Evolutionary conservation across 2,329 filamentous ascomycete species (phyloP).

Genomic region (Fusarium coicis): DNA sequence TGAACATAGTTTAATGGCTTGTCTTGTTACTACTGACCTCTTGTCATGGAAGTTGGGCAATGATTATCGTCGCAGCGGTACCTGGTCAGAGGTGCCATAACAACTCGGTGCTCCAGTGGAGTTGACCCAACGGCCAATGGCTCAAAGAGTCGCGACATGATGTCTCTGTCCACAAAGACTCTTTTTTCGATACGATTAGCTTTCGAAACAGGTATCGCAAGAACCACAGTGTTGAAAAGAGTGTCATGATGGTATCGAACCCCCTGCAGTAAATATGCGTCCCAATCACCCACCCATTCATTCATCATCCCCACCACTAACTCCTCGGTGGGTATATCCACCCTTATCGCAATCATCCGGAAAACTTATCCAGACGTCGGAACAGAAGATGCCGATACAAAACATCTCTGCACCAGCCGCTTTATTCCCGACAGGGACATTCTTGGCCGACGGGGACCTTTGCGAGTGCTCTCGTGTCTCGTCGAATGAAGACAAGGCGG

Average conservation of each 20-base stretch:
- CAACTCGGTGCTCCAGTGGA: background rate
- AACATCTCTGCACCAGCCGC: accelerated
- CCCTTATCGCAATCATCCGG: background rate
- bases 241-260: background rate
- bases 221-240: background rate
- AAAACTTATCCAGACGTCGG: background rate
- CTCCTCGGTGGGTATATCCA: background rate
- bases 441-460: background rate
- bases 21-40: background rate
- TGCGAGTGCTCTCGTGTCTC: background rate
- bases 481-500: background rate
- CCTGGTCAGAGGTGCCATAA: background rate
- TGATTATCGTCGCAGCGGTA: background rate
- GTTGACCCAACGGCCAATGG: background rate
- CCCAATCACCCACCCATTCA: background rate
- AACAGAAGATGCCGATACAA: background rate
- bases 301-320: background rate
- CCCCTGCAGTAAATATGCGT: background rate
- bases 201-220: too few relatives aligned
- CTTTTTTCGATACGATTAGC: accelerated
- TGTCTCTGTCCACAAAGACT: background rate
- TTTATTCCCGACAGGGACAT: background rate
- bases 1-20: accelerated
- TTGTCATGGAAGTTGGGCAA: background rate
- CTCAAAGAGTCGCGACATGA: background rate